phyloP scores from a whole-genome alignment of 2,329 filamentous ascomycete genomes.

The Paradendryphiella salina region DNA sequence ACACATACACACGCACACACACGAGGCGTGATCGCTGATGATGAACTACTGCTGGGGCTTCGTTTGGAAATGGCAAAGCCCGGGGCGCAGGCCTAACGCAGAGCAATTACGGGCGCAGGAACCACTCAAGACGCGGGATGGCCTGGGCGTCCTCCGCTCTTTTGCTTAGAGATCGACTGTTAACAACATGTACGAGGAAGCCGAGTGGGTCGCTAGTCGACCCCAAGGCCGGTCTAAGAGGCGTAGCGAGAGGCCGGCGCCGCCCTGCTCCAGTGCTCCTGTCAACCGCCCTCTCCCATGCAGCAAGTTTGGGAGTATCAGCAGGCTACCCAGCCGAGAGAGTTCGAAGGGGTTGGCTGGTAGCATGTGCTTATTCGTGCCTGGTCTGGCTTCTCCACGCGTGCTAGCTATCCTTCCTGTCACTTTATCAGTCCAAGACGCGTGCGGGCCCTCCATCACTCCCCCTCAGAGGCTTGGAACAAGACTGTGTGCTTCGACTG shows the following conservation, averaged over 20 bases:
- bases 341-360: no score
- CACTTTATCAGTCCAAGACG: background rate
- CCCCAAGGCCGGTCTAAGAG: slow-evolving; percentile 9
- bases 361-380: background rate
- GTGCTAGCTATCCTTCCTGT: background rate
- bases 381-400: background rate
- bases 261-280: background rate
- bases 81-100: slow-evolving; percentile 17
- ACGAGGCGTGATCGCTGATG: slow-evolving; percentile 7
- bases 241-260: slow-evolving; percentile 2
- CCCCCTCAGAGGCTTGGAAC: slow-evolving; percentile 4
- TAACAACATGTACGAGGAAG: slow-evolving; percentile 25
- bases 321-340: background rate
- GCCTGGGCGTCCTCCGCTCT: slow-evolving; percentile 13
- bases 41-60: slow-evolving; percentile 15
- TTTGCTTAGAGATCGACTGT: slow-evolving; percentile 13
- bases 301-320: background rate
- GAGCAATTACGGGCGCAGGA: slow-evolving; percentile 13
- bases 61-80: slow-evolving; percentile 10
- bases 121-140: slow-evolving; percentile 16
- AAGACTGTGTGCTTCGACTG: slow-evolving; percentile 1
- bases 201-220: slow-evolving; percentile 17
- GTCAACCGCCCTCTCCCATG: slow-evolving; percentile 1
- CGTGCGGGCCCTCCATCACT: background rate
- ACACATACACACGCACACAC: background rate